Evolutionary conservation across 345 rosid species (phyloP).

Genomic region (Melaleuca alternifolia): DNA sequence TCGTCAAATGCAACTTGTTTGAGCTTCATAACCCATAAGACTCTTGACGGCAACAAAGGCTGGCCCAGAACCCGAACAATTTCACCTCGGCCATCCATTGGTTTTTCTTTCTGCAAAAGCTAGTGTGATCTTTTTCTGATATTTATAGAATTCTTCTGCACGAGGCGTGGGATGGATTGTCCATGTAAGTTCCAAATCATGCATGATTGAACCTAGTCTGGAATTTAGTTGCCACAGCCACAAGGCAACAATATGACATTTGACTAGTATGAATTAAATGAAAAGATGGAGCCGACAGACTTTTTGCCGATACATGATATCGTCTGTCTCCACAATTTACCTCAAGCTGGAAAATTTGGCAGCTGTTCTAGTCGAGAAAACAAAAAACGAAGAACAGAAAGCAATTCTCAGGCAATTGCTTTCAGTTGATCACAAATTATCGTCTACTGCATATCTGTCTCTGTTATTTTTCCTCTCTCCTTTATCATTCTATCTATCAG

Average conservation of each 20-base stretch:
- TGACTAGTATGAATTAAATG: not conserved
- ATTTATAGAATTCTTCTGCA: not conserved
- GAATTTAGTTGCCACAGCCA: not conserved
- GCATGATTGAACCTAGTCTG: not conserved
- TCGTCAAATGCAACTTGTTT: constrained; percentile 6
- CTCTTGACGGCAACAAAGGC: constrained; percentile 8
- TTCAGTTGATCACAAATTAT: not conserved
- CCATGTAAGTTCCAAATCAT: not conserved
- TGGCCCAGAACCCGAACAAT: constrained; percentile 19
- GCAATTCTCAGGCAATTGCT: not conserved
- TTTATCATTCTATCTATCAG: not conserved
- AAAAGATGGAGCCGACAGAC: not conserved
- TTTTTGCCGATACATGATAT: not conserved
- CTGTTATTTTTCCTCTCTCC: not conserved
- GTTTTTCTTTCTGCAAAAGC: not conserved
- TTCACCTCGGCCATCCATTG: not conserved
- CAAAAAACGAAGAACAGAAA: not conserved
- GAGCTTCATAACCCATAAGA: constrained; percentile 17
- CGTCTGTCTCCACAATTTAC: not conserved
- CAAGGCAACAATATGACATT: not conserved
- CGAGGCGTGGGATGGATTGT: not conserved
- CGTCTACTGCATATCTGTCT: not conserved
- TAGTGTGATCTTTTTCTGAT: not conserved
- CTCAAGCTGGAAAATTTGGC: not conserved
- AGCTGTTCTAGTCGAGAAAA: not conserved